A percentile compares a stretch with the other conserved stretches of the same genome.
phyloP scores from a whole-genome alignment of 2,329 filamentous ascomycete species.

The Bisporella sp. region DNA sequence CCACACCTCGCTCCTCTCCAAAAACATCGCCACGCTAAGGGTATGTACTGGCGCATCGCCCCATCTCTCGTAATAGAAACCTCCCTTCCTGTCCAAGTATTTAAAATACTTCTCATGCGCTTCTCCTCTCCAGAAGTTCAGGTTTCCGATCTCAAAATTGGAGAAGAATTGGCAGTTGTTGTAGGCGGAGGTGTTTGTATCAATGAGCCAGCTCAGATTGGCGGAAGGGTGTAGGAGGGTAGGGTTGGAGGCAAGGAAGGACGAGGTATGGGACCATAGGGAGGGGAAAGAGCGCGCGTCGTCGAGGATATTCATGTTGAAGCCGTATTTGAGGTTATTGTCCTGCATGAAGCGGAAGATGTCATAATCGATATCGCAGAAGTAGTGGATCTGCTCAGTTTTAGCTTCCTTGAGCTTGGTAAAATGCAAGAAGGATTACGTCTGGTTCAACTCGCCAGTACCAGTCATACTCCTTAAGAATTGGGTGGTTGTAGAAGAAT shows the following conservation, averaged over 20 bases:
- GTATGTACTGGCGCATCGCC: slow-evolving; percentile 95
- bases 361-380: slow-evolving; percentile 67
- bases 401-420: slow-evolving; percentile 7
- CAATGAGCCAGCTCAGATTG: slow-evolving; percentile 80
- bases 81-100: slow-evolving; percentile 77
- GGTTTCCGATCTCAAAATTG: slow-evolving; percentile 92
- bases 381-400: slow-evolving; percentile 42
- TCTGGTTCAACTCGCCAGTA: slow-evolving; percentile 56
- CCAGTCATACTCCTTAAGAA: slow-evolving; percentile 53
- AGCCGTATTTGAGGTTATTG: slow-evolving; percentile 72
- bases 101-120: slow-evolving; percentile 87
- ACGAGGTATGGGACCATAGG: slow-evolving; percentile 86
- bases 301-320: slow-evolving; percentile 84
- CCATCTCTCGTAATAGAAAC: slow-evolving; percentile 98
- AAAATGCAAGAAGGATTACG: slow-evolving; percentile 31
- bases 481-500: slow-evolving; percentile 72
- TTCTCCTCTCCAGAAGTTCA: slow-evolving; percentile 84
- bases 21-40: slow-evolving; percentile 74
- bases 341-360: slow-evolving; percentile 83
- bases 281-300: slow-evolving; percentile 90
- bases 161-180: slow-evolving; percentile 99
- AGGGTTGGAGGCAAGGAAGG: slow-evolving; percentile 81
- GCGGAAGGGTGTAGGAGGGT: slow-evolving; percentile 78
- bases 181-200: slow-evolving; percentile 68
- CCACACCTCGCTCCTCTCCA: background rate